A percentile compares a stretch with the other conserved stretches of the same genome.
Conservation (phyloP, 345 rosid genomes). For the Hibiscus tridactylites region DNA sequence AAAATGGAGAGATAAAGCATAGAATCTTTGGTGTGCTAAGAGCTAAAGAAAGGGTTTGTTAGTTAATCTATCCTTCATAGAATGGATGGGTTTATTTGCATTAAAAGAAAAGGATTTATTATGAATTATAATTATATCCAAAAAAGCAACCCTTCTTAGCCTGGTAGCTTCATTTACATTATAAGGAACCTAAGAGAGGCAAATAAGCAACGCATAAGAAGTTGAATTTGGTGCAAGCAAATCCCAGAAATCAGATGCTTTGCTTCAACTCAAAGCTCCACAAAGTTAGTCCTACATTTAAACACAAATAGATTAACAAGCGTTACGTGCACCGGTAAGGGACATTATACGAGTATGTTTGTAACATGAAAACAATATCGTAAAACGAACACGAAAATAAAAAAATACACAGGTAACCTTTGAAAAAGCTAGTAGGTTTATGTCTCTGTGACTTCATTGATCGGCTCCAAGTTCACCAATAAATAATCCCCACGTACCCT, state of each 20-base stretch:
- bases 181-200: neutral
- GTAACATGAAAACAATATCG: no score
- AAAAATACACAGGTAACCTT: neutral
- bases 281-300: no score
- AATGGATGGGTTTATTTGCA: neutral
- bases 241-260: slow-evolving; percentile 20
- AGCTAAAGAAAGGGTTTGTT: neutral
- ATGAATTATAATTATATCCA: neutral
- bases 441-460: neutral
- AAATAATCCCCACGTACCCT: neutral
- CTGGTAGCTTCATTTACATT: neutral
- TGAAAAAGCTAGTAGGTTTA: neutral
- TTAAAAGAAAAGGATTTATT: neutral
- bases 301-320: no score
- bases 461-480: neutral
- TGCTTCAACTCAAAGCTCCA: slow-evolving; percentile 39
- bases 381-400: neutral
- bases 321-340: no score
- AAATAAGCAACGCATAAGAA: neutral
- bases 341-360: no score
- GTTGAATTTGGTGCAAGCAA: slow-evolving; percentile 4
- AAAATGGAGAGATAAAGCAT: neutral
- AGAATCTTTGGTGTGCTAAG: neutral
- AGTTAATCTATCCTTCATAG: neutral
- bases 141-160: neutral